Percentiles rank a stretch among this genome's conserved stretches.
Evolutionary conservation across 164 flowering plant genomes (phyloP).

Genomic region (Houttuynia cordata): DNA sequence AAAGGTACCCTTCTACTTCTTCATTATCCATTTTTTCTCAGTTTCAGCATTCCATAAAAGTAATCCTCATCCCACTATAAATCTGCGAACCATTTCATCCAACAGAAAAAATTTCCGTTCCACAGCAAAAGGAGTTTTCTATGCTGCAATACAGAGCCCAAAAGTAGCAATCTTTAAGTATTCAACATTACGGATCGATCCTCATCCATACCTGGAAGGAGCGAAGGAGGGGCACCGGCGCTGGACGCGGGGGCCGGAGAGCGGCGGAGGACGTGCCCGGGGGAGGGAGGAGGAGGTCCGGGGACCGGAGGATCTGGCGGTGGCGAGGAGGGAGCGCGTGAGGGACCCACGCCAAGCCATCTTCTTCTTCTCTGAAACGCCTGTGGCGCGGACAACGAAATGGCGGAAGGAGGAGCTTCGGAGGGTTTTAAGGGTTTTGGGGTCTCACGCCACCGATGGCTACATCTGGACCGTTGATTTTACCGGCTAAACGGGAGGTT

Average conservation of each 20-base stretch:
- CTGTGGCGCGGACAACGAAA: neutral
- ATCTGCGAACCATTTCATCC: neutral
- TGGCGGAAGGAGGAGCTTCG: neutral
- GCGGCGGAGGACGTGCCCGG: conserved; percentile 47
- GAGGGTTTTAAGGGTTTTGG: neutral
- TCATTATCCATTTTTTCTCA: too few relatives aligned
- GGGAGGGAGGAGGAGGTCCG: conserved; percentile 45
- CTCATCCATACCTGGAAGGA: conserved; percentile 40
- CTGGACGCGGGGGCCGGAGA: conserved; percentile 33
- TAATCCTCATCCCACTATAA: too few relatives aligned
- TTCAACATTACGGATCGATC: neutral
- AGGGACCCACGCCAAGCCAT: conserved; percentile 86
- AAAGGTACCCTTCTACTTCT: neutral
- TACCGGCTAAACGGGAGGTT: too few relatives aligned
- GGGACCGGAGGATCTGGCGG: conserved; percentile 45
- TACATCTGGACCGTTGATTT: too few relatives aligned
- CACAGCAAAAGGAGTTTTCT: too few relatives aligned
- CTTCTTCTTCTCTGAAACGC: neutral
- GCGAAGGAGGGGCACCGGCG: conserved; percentile 39
- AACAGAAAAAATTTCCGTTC: too few relatives aligned
- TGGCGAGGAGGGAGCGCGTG: conserved; percentile 47
- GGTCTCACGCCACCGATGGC: neutral
- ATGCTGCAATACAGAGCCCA: neutral
- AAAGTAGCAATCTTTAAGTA: neutral
- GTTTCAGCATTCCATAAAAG: too few relatives aligned